phyloP scores from a whole-genome alignment of 139 green algal genomes.

The Picochlorum sp. region DNA sequence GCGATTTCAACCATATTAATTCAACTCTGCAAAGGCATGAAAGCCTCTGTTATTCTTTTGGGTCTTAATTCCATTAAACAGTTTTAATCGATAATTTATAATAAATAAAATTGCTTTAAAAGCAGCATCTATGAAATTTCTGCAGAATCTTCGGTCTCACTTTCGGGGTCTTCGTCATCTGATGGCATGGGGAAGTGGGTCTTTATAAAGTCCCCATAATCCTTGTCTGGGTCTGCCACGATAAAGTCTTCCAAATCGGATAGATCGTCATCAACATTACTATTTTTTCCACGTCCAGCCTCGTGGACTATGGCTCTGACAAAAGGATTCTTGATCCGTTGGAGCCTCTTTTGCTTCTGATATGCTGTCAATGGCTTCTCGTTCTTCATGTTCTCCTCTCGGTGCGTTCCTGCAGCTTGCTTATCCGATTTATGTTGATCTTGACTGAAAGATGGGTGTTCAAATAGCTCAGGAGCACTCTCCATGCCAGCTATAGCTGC shows the following conservation, averaged over 20 bases:
- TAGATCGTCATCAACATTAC: slow-evolving; percentile 7
- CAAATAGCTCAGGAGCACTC: no score
- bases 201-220: background rate
- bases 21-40: no score
- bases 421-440: no score
- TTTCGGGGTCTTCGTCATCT: no score
- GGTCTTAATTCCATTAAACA: background rate
- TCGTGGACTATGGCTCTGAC: slow-evolving; percentile 22
- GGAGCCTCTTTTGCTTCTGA: background rate
- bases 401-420: background rate
- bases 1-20: no score
- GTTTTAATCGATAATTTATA: background rate
- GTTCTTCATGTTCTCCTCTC: background rate
- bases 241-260: slow-evolving; percentile 33
- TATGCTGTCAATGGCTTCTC: background rate
- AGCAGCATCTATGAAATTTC: background rate
- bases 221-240: slow-evolving; percentile 12
- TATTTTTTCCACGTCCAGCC: background rate
- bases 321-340: slow-evolving; percentile 11
- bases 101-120: background rate
- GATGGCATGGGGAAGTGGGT: slow-evolving; percentile 8
- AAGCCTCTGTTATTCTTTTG: no score
- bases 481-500: no score
- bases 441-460: no score
- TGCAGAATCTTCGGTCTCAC: no score